phyloP scores from a whole-genome alignment of 768 basidiomycete species.

The Boletus huronensis region DNA sequence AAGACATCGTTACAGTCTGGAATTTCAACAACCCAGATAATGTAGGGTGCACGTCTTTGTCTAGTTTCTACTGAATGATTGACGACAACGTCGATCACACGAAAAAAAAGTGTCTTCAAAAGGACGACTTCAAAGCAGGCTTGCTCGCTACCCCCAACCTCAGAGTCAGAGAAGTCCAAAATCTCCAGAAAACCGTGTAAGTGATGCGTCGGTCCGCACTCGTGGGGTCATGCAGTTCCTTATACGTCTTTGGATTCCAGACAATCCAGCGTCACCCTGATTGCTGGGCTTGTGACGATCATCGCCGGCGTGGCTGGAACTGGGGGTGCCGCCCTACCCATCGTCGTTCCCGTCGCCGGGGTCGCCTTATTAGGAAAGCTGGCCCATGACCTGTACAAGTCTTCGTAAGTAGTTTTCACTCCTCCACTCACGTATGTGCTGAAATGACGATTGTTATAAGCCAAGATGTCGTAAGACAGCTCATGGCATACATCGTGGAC shows the following conservation, averaged over 20 bases:
- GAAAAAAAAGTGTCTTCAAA: neutral
- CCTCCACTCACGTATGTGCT: neutral
- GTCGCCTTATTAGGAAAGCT: neutral
- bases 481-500: constrained; percentile 1
- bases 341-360: neutral
- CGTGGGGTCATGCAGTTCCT: neutral
- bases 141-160: neutral
- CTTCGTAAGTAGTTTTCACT: neutral
- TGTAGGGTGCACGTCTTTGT: neutral
- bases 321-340: neutral
- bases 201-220: neutral
- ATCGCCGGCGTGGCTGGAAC: neutral
- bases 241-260: neutral
- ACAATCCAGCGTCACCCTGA: neutral
- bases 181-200: neutral
- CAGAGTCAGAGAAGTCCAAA: neutral
- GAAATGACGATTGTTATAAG: neutral
- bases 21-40: constrained; percentile 1
- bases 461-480: neutral
- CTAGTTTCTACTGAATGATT: neutral
- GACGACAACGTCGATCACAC: neutral
- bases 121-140: neutral
- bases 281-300: constrained; percentile 5
- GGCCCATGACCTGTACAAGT: neutral
- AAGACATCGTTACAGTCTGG: constrained; percentile 4